phyloP scores from a whole-genome alignment of 2,329 filamentous ascomycete species.

The Pseudonectria foliicola region DNA sequence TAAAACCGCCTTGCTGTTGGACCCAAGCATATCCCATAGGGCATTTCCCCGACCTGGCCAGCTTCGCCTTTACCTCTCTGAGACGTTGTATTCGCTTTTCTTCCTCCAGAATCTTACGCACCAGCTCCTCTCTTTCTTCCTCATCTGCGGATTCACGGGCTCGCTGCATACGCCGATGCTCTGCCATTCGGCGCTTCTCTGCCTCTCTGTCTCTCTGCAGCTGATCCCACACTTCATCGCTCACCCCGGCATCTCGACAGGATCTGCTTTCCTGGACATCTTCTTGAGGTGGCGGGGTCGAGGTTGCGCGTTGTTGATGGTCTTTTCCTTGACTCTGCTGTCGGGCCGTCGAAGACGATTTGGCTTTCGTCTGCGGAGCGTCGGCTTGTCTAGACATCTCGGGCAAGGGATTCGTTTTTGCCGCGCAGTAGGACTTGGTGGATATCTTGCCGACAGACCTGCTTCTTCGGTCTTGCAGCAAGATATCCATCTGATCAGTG shows the following conservation, averaged over 20 bases:
- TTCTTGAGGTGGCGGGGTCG: too few species aligned
- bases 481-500: conserved; percentile 11
- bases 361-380: too few species aligned
- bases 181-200: conserved; percentile 30
- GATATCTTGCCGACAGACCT: too few species aligned
- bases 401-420: too few species aligned
- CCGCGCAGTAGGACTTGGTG: rapidly evolving
- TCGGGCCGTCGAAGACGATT: too few species aligned
- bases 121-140: conserved; percentile 28
- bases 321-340: too few species aligned
- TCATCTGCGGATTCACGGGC: conserved; percentile 21
- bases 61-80: conserved; percentile 31
- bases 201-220: conserved; percentile 43
- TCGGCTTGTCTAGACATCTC: too few species aligned
- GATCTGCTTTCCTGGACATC: background rate
- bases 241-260: conserved; percentile 50
- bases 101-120: conserved; percentile 30
- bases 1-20: conserved; percentile 48
- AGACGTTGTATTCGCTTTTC: conserved; percentile 18
- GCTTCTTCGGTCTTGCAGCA: conserved; percentile 12
- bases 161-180: conserved; percentile 28
- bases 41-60: conserved; percentile 50
- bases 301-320: too few species aligned
- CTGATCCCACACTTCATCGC: conserved; percentile 54
- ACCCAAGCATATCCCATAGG: conserved; percentile 54